Evolutionary conservation across 2,329 filamentous ascomycete species (phyloP).

Genomic region (Byssoonygena ceratinophila): DNA sequence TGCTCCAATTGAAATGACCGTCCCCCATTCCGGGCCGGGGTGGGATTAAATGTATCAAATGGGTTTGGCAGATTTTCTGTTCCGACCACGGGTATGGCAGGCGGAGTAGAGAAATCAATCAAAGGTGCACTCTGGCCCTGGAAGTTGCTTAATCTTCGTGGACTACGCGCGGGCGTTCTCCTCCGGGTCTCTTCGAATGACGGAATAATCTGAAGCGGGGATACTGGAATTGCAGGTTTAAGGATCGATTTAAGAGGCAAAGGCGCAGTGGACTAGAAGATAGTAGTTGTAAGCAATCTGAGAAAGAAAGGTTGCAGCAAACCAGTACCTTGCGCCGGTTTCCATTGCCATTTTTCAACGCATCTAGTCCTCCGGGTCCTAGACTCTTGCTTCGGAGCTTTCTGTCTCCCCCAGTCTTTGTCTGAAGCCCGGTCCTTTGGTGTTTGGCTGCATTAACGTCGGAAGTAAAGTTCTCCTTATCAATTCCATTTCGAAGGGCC

Average conservation of each 20-base stretch:
- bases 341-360: constrained; percentile 61
- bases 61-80: constrained; percentile 39
- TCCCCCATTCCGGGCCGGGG: constrained; percentile 42
- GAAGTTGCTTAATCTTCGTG: constrained; percentile 15
- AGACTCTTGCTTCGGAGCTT: constrained; percentile 93
- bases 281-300: not conserved
- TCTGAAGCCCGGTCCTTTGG: constrained; percentile 16
- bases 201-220: constrained; percentile 56
- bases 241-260: constrained; percentile 57
- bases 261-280: constrained; percentile 31
- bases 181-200: constrained; percentile 45
- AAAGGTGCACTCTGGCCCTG: constrained; percentile 23
- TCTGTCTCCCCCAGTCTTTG: constrained; percentile 35
- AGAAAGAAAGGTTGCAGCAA: not conserved
- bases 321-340: constrained; percentile 65
- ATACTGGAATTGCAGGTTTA: constrained; percentile 61
- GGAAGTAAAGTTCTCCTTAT: constrained; percentile 70
- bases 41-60: constrained; percentile 37
- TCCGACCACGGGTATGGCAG: constrained; percentile 24
- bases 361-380: constrained; percentile 80
- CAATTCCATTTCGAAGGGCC: constrained; percentile 40
- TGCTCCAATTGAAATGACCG: constrained; percentile 46
- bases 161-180: constrained; percentile 30
- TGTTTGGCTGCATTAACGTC: constrained; percentile 45
- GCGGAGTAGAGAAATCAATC: constrained; percentile 37